Evolutionary conservation across 2,329 filamentous ascomycete species (phyloP).

Genomic region (Penicillium nordicum): DNA sequence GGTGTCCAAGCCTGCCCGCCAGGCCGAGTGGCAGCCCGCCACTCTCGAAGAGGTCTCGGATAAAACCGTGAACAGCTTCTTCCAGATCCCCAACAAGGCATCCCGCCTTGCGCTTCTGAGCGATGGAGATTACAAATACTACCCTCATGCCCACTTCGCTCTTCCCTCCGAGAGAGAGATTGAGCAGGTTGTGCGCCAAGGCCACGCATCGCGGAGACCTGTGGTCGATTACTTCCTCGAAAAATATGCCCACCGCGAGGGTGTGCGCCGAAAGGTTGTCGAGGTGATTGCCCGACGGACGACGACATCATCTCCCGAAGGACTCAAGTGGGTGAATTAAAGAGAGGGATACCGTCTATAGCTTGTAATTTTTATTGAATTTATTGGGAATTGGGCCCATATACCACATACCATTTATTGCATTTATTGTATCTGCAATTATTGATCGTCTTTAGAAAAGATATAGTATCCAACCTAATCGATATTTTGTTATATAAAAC

Average conservation of each 20-base stretch:
- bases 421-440: background rate
- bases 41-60: constrained; percentile 64
- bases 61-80: constrained; percentile 65
- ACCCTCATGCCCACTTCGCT: constrained; percentile 67
- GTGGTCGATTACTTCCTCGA: constrained; percentile 63
- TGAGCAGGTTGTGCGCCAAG: constrained; percentile 40
- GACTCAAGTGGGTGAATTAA: constrained; percentile 29
- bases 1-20: constrained; percentile 63
- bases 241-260: constrained; percentile 62
- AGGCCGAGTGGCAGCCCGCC: constrained; percentile 72
- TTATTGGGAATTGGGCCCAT: constrained; percentile 13
- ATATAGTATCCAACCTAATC: background rate
- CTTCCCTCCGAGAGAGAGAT: constrained; percentile 67
- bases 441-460: background rate
- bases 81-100: constrained; percentile 50
- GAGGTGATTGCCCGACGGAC: constrained; percentile 68
- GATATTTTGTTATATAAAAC: background rate
- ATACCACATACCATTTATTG: constrained; percentile 4
- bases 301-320: constrained; percentile 40
- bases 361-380: constrained; percentile 23
- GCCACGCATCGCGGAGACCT: constrained; percentile 52
- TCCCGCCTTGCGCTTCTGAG: constrained; percentile 60
- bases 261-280: constrained; percentile 63
- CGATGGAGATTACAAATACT: constrained; percentile 61
- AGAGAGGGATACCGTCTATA: constrained; percentile 13